These are phyloP conservation scores for Aurantiochytrium sp. DNA, from an alignment of 108 stramenopile genomes.

Conservation along the genomic window DNA sequence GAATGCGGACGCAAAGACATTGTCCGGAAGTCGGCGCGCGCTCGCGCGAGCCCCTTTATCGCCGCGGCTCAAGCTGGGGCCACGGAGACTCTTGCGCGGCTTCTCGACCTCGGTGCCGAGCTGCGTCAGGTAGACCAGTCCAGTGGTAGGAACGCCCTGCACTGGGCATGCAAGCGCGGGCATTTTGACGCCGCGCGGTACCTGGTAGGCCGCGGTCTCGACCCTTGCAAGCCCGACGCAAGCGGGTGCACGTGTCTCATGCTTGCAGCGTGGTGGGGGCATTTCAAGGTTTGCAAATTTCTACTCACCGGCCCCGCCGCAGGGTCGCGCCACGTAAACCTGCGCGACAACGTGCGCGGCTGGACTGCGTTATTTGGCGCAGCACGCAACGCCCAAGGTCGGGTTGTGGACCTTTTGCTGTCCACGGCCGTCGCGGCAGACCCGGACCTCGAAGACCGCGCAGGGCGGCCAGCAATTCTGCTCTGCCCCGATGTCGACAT, in stretches of 20 bases:
- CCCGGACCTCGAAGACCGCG: background rate
- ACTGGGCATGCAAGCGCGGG: conserved; percentile 28
- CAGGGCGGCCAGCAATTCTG: background rate
- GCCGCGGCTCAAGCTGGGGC: background rate
- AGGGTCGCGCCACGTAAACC: background rate
- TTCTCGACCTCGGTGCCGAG: background rate
- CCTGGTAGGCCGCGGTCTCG: background rate
- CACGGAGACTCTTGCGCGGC: background rate
- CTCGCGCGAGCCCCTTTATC: background rate
- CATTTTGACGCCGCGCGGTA: background rate
- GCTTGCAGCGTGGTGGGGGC: conserved; percentile 20
- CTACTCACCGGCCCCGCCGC: background rate
- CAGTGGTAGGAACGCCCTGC: background rate
- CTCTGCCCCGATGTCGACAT: background rate
- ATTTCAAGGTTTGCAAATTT: background rate
- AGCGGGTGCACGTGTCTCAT: background rate
- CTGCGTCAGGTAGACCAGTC: background rate
- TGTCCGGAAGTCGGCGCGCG: background rate
- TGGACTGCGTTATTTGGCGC: conserved; percentile 13
- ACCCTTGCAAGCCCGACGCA: background rate
- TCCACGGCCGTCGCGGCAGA: background rate
- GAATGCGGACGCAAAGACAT: background rate
- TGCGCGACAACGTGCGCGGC: background rate
- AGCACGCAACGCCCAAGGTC: background rate
- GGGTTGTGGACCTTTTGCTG: background rate